These are phyloP conservation scores for Eucalyptus camaldulensis DNA, from an alignment of 345 rosid genomes.

Conservation along the genomic window DNA sequence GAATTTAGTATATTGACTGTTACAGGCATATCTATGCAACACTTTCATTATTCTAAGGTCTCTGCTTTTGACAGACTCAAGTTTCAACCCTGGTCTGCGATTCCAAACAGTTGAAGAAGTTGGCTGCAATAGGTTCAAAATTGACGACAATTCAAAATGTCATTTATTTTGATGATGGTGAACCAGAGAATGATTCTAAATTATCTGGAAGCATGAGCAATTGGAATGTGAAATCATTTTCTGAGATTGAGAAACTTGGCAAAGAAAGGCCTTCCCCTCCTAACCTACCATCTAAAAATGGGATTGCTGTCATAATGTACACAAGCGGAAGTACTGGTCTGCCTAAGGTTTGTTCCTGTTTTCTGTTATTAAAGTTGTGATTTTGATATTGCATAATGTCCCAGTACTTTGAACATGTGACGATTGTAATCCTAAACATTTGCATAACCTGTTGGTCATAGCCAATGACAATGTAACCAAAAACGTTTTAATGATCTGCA, in stretches of 20 bases:
- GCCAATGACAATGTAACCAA: background rate
- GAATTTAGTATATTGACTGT: background rate
- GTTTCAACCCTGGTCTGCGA: slow-evolving; percentile 80
- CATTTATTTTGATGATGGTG: slow-evolving; percentile 66
- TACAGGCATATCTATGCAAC: background rate
- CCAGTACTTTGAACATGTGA: background rate
- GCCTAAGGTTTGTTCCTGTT: slow-evolving; percentile 52
- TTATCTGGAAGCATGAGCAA: slow-evolving; percentile 12
- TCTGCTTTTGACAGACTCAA: slow-evolving; percentile 53
- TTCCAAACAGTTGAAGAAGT: slow-evolving; percentile 55
- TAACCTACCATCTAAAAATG: slow-evolving; percentile 56
- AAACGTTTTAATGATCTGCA: background rate
- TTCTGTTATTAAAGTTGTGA: background rate
- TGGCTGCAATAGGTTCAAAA: slow-evolving; percentile 48
- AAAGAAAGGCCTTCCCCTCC: slow-evolving; percentile 34
- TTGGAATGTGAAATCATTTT: slow-evolving; percentile 52
- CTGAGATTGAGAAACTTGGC: slow-evolving; percentile 76
- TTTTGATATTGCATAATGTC: background rate
- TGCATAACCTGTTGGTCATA: background rate
- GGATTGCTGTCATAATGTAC: slow-evolving; percentile 74
- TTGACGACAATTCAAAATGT: slow-evolving; percentile 42
- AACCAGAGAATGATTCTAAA: slow-evolving; percentile 16
- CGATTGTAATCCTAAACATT: background rate
- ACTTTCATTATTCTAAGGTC: background rate
- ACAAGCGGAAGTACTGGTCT: slow-evolving; percentile 95